These are phyloP conservation scores for Septoria petroselini DNA, from an alignment of 2,329 filamentous ascomycete species.

Conservation along the genomic window DNA sequence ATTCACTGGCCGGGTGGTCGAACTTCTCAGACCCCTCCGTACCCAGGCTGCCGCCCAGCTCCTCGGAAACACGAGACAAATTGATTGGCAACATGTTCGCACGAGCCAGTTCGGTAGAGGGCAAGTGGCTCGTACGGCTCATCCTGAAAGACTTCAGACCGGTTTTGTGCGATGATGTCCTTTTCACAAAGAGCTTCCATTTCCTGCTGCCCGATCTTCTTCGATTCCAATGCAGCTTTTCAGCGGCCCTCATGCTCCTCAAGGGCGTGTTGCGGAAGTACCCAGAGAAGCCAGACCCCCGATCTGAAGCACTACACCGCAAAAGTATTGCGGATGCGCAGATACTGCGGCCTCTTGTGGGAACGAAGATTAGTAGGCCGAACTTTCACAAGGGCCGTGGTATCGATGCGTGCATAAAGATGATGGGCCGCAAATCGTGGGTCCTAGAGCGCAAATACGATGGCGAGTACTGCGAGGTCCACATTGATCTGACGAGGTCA, in stretches of 20 bases:
- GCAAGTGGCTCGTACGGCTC: slow-evolving; percentile 83
- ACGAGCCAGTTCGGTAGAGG: slow-evolving; percentile 63
- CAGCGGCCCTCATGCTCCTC: slow-evolving; percentile 57
- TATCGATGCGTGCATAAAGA: slow-evolving; percentile 69
- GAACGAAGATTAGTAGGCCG: slow-evolving; percentile 48
- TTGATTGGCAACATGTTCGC: slow-evolving; percentile 57
- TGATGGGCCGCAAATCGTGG: slow-evolving; percentile 60
- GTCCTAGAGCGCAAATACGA: slow-evolving; percentile 81
- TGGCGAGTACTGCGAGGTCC: slow-evolving; percentile 83
- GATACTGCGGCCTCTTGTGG: slow-evolving; percentile 38
- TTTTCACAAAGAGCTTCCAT: slow-evolving; percentile 62
- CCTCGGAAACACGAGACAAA: slow-evolving; percentile 40
- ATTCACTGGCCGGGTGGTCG: slow-evolving; percentile 64
- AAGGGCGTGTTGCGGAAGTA: slow-evolving; percentile 43
- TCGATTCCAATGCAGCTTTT: slow-evolving; percentile 66
- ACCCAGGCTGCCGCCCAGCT: slow-evolving; percentile 30
- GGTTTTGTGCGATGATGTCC: slow-evolving; percentile 57
- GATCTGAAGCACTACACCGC: slow-evolving; percentile 37
- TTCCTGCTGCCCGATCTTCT: slow-evolving; percentile 67
- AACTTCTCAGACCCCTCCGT: slow-evolving; percentile 68
- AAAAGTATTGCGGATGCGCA: slow-evolving; percentile 34
- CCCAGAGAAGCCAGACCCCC: slow-evolving; percentile 38
- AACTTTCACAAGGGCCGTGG: slow-evolving; percentile 46
- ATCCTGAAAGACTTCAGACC: slow-evolving; percentile 74
- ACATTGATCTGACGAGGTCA: slow-evolving; percentile 64